phyloP scores from a whole-genome alignment of 179 eudicot species.

The Silene noctiflora region DNA sequence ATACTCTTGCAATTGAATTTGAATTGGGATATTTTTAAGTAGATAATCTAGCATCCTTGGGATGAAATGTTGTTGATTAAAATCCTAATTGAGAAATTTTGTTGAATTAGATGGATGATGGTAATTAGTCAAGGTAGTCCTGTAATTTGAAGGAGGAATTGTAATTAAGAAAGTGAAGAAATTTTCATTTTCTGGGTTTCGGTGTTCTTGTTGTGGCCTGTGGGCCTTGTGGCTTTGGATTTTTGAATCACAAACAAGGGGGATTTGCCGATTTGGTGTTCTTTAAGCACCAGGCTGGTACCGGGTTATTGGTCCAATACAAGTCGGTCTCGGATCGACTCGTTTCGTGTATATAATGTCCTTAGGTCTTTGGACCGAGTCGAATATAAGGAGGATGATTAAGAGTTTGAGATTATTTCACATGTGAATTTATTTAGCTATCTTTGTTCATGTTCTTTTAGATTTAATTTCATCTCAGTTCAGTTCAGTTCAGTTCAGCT shows the following conservation, averaged over 20 bases:
- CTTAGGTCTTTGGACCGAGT: no score
- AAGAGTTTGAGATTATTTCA: no score
- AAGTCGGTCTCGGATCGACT: no score
- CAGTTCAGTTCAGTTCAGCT: no score
- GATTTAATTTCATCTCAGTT: no score
- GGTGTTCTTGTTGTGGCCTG: neutral
- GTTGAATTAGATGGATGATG: neutral
- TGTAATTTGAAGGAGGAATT: neutral
- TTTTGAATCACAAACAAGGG: neutral
- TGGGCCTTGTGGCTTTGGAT: neutral
- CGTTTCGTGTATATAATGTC: no score
- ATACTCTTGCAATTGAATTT: neutral
- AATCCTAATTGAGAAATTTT: neutral
- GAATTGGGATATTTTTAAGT: neutral
- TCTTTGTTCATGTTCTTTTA: no score
- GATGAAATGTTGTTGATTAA: neutral
- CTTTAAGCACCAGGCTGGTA: no score
- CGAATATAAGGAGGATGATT: no score
- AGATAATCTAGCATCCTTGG: neutral
- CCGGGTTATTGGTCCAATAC: no score
- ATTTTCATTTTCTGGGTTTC: neutral
- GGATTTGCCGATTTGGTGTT: no score
- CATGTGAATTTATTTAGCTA: no score
- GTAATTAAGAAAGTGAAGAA: neutral
- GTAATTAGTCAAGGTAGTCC: neutral